These are phyloP conservation scores for Kurtzmaniella quercitrusa DNA, from an alignment of 1,139 yeast genomes.

Conservation along the genomic window DNA sequence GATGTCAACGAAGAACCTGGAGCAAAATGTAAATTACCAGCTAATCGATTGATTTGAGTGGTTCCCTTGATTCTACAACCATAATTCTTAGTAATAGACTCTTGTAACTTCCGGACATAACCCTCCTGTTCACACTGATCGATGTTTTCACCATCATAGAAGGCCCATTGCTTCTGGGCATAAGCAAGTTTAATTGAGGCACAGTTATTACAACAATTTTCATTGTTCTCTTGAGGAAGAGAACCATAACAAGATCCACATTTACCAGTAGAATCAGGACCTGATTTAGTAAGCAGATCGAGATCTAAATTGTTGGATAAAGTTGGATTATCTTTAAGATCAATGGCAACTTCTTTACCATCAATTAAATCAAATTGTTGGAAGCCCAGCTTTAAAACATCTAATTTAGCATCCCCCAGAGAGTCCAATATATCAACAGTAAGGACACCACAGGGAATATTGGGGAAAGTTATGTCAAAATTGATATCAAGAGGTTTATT, in stretches of 20 bases:
- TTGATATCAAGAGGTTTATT: conserved; percentile 73
- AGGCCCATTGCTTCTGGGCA: conserved; percentile 77
- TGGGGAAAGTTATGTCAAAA: conserved; percentile 76
- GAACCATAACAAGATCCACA: conserved; percentile 96
- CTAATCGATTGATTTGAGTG: conserved; percentile 76
- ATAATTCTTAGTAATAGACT: conserved; percentile 53
- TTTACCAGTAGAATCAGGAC: conserved; percentile 9
- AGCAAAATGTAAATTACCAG: conserved; percentile 91
- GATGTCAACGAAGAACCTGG: conserved; percentile 73
- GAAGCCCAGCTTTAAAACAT: conserved; percentile 68
- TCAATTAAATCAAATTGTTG: conserved; percentile 58
- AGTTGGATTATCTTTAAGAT: conserved; percentile 27
- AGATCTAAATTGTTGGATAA: conserved; percentile 26
- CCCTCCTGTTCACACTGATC: conserved; percentile 91
- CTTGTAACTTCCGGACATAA: conserved; percentile 58
- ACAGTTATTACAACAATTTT: conserved; percentile 79
- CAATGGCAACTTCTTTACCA: conserved; percentile 23
- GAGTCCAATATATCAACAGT: conserved; percentile 62
- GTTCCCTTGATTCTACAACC: conserved; percentile 87
- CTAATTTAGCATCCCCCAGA: conserved; percentile 78
- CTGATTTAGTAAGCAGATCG: conserved; percentile 22
- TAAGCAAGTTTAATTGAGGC: conserved; percentile 78
- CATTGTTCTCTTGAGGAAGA: conserved; percentile 54
- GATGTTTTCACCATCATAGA: conserved; percentile 79
- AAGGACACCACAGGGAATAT: conserved; percentile 72